These are phyloP conservation scores for Aspergillus sp. DNA, from an alignment of 2,329 filamentous ascomycete species.

Conservation along the genomic window DNA sequence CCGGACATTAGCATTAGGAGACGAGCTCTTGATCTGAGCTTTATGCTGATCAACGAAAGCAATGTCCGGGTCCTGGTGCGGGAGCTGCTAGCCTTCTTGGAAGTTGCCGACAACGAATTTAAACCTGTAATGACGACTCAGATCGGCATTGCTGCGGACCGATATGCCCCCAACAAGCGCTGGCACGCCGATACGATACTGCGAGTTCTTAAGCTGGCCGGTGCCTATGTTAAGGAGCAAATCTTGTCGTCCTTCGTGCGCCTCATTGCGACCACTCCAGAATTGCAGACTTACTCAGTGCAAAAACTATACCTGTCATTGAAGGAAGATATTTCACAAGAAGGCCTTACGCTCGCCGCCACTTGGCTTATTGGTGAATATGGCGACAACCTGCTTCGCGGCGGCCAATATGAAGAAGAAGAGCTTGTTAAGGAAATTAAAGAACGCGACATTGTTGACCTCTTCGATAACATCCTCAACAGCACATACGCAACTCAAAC, in stretches of 20 bases:
- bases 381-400: slow-evolving; percentile 82
- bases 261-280: slow-evolving; percentile 88
- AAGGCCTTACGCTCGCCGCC: slow-evolving; percentile 87
- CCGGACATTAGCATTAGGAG: slow-evolving; percentile 97
- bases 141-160: slow-evolving; percentile 94
- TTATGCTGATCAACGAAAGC: slow-evolving; percentile 94
- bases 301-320: slow-evolving; percentile 90
- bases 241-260: slow-evolving; percentile 96
- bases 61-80: slow-evolving; percentile 93
- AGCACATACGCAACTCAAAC: slow-evolving; percentile 92
- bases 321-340: slow-evolving; percentile 96
- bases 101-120: slow-evolving; percentile 97
- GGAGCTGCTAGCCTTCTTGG: slow-evolving; percentile 90
- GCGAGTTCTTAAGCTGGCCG: slow-evolving; percentile 85
- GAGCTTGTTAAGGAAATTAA: slow-evolving; percentile 80
- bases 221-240: slow-evolving; percentile 96
- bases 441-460: slow-evolving; percentile 85
- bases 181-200: slow-evolving; percentile 99
- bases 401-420: slow-evolving; percentile 91
- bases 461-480: slow-evolving; percentile 89
- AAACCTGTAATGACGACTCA: slow-evolving; percentile 98
- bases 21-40: slow-evolving; percentile 93
- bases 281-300: slow-evolving; percentile 92
- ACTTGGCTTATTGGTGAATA: slow-evolving; percentile 99
- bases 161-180: slow-evolving; percentile 92